phyloP scores from a whole-genome alignment of 768 basidiomycete species.

The Filobasidium floriforme region DNA sequence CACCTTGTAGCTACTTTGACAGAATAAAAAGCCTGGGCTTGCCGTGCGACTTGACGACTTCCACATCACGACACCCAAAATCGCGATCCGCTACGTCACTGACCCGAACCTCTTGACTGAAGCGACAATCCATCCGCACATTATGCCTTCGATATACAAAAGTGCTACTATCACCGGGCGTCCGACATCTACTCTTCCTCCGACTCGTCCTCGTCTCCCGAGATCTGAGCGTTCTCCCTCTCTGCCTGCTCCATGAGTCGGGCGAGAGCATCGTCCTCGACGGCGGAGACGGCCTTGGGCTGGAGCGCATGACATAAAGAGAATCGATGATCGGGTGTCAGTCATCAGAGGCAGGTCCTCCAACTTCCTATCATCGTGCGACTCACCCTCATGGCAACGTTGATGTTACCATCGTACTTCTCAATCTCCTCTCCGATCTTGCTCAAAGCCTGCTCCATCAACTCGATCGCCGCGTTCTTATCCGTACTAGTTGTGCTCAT shows the following conservation, averaged over 20 bases:
- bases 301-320: slow-evolving; percentile 39
- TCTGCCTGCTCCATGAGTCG: slow-evolving; percentile 93
- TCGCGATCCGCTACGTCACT: no score
- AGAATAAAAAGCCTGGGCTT: no score
- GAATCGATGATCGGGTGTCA: background rate
- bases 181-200: slow-evolving; percentile 34
- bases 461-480: slow-evolving; percentile 83
- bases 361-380: background rate
- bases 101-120: no score
- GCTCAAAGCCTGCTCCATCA: slow-evolving; percentile 87
- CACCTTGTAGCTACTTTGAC: no score
- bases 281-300: slow-evolving; percentile 97
- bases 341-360: slow-evolving; percentile 3
- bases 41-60: no score
- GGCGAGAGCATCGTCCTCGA: slow-evolving; percentile 93
- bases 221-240: slow-evolving; percentile 89
- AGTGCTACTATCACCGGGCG: no score
- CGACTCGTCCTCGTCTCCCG: slow-evolving; percentile 73
- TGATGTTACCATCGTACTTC: slow-evolving; percentile 70
- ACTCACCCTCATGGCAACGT: slow-evolving; percentile 91
- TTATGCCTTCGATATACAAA: no score
- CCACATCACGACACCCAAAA: no score
- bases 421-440: slow-evolving; percentile 78
- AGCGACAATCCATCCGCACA: no score
- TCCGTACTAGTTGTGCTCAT: slow-evolving; percentile 93